Base-by-base conservation (phyloP, 1,139 yeast species). In the Taiozyma sp. region DNA sequence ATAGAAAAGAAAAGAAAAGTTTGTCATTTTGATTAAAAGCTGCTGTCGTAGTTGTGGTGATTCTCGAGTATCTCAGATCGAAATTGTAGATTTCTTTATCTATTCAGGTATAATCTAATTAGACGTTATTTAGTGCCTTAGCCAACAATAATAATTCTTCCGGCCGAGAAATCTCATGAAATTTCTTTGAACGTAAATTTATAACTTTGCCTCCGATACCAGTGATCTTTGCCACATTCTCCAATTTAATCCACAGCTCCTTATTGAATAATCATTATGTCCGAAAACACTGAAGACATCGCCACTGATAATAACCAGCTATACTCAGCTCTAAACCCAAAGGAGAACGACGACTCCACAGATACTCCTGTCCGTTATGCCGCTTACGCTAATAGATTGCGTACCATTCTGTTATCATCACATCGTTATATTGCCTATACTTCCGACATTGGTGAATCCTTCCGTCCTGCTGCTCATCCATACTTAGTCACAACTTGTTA, bases 371-470 rank as follows among this genome's bases (percentile, higher is more conserved):
- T 85, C 46, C 81, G 95, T 74, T 87, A 87, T 62, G 89, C 95
- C 4, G 95, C 93, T 19, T 87, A 87, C 63, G 90, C 91, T 55
- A 83, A 84, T 62, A 70, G 95, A 61, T 64, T 85, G 49, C 73
- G 90, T 66, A 82, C 88, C 34, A 83, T 87, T 56, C 72, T 86
- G 50, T 63, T 75, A 50, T 90, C 95, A 8, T 80, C 91, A n/a
- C 93, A 85, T 63, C 71, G 96, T 59, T 88, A 88, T 62, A 88
- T 88, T 28, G 96, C 96, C 2, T 88, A 88, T 67, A 87, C 95
- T 7, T 85, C 93, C 0, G 96, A 88, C 64, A 82, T 88, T 56
- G 96, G 96, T 26, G 96, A 88, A 64, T 85, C 93, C n/a, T 88
- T 88, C 68, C 75, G 96, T 50, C 95, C 95, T 0, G 86, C 88